A percentile compares a stretch with the other conserved stretches of the same genome.
Conservation (phyloP, 495 filamentous ascomycete genomes). For the Podospora pseudopauciseta region DNA sequence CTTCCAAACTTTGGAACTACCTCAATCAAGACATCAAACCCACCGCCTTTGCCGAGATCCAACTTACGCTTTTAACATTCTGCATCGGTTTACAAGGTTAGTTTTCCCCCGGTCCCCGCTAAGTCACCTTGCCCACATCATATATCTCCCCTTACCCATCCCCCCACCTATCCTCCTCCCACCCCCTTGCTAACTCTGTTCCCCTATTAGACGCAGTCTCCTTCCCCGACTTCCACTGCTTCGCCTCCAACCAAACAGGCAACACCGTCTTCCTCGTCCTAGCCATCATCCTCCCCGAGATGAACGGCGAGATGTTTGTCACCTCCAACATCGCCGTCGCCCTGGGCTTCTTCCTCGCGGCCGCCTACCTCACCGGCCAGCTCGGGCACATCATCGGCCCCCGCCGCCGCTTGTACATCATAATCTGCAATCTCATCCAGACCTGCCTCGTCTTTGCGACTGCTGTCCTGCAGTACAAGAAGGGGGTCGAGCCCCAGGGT, state of each 20-base stretch:
- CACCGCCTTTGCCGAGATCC: slow-evolving; percentile 37
- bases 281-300: slow-evolving; percentile 48
- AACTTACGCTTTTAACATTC: slow-evolving; percentile 45
- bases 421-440: slow-evolving; percentile 51
- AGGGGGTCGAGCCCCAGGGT: slow-evolving; percentile 34
- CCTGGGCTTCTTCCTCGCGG: slow-evolving; percentile 53
- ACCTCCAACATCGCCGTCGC: slow-evolving; percentile 52
- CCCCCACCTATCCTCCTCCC: not conserved
- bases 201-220: slow-evolving; percentile 50
- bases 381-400: slow-evolving; percentile 51
- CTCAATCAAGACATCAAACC: slow-evolving; percentile 37
- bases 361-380: slow-evolving; percentile 54
- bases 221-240: slow-evolving; percentile 61
- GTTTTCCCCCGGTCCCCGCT: not conserved
- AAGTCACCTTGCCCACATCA: not conserved
- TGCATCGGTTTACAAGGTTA: slow-evolving; percentile 39
- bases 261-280: slow-evolving; percentile 58
- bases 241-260: slow-evolving; percentile 64
- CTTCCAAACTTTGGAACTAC: slow-evolving; percentile 33
- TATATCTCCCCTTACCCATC: not conserved
- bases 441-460: slow-evolving; percentile 53
- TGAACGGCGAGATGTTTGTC: slow-evolving; percentile 46
- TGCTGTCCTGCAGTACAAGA: slow-evolving; percentile 44
- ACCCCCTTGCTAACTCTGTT: not conserved
- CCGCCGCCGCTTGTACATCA: slow-evolving; percentile 49